Evolutionary conservation across 228 moss, liverwort and hornwort species (phyloP), one percentile per base, ranked within the genome.

Genomic region (Sphagnum fallax): DNA sequence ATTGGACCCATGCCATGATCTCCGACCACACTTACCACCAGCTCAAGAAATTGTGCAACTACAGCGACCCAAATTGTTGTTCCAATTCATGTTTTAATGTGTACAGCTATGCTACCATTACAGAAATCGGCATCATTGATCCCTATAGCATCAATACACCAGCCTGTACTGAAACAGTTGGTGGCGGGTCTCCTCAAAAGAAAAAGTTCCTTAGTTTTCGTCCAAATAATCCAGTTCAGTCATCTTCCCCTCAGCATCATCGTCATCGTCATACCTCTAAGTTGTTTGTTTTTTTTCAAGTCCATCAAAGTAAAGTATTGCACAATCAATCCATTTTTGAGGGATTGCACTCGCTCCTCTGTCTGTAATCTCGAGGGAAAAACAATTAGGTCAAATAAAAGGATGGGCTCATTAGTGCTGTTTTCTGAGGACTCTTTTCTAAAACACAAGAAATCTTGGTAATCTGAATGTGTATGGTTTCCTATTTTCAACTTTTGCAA

Each of bases 111-210:
- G 79, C 82, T 73, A 69, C 72, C 52, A 5, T 52, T 48, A 0
- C 1, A 0, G 91, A 94, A 65, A 67, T 84, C 15, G 91, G 94
- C 51, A 78, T 84, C 64, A 82, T 94, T n/a, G 84, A 94, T 58
- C 73, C 67, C 49, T 87, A 94, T 61, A 79, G 77, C 68, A 82
- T 94, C 75, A 87, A 94, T 62, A 75, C 89, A n/a, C 83, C 83
- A 1, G 47, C 15, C 0, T 79, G 83, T 63, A 63, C 63, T 4
- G 12, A 51, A 11, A 74, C 77, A 5, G 58, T 63, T 18, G 10
- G 60, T 14, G 8, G 10, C 60, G n/a, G 16, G 52, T 16, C 65
- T 68, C 0, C 62, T 77, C 59, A 78, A 74, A 32, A 77, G 63
- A 4, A 32, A 32, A 32, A 32, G 32, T 32, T 32, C 32, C 67